phyloP scores from a whole-genome alignment of 495 filamentous ascomycete species.

The Hypoxylon lenormandii region DNA sequence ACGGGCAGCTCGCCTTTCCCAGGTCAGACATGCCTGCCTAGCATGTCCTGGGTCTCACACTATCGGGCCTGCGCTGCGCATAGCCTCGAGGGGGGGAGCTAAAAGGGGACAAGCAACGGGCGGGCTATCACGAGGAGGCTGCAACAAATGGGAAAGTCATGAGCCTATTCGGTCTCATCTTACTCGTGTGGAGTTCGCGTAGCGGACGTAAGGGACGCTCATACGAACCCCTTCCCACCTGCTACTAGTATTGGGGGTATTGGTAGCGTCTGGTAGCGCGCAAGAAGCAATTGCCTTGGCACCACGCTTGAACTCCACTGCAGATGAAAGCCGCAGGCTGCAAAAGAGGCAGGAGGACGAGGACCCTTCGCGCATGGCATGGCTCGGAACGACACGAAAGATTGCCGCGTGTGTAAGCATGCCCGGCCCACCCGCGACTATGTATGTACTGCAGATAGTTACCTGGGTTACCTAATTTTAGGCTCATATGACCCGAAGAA shows the following conservation, averaged over 20 bases:
- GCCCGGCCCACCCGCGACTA: background rate
- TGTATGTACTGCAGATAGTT: background rate
- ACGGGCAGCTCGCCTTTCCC: background rate
- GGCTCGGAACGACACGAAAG: no score
- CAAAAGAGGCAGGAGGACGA: background rate
- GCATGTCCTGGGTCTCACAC: background rate
- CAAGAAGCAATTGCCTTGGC: background rate
- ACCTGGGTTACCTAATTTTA: background rate
- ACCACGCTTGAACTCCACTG: background rate
- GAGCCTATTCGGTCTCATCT: no score
- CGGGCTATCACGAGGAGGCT: constrained; percentile 5
- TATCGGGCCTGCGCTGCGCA: constrained; percentile 7
- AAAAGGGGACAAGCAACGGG: background rate
- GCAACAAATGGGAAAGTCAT: background rate
- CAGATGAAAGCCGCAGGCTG: background rate
- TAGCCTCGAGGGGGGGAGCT: background rate
- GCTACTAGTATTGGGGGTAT: no score
- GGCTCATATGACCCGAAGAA: background rate
- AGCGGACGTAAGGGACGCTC: no score
- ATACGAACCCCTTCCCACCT: no score
- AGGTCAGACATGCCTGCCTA: constrained; percentile 1
- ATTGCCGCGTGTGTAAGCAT: background rate
- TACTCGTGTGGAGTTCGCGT: no score
- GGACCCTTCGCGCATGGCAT: constrained; percentile 3
- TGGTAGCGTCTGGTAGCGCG: no score